Percentiles rank a stretch among this genome's conserved stretches.
Evolutionary conservation across 306 rosid species (phyloP).

Genomic region (Vigna nakashimae): DNA sequence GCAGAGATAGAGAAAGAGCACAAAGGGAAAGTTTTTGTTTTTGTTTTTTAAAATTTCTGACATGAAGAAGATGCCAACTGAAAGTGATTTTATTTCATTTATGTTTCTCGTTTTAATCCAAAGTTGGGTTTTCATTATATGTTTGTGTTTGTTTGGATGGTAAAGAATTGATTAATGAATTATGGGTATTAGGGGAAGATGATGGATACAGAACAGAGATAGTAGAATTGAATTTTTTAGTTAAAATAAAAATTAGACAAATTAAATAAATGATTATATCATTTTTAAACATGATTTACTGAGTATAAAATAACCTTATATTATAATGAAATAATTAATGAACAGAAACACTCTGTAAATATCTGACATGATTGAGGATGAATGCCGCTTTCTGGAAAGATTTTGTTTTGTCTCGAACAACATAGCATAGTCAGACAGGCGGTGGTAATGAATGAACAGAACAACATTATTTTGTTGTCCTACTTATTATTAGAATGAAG

Average conservation of each 20-base stretch:
- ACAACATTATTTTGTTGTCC: not conserved
- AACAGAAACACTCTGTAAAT: not conserved
- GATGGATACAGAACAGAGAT: too few relatives aligned
- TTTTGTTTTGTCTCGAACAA: not conserved
- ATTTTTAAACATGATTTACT: too few relatives aligned
- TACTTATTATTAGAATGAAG: not conserved
- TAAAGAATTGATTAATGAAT: too few relatives aligned
- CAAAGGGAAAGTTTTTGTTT: not conserved
- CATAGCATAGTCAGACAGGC: slow-evolving; percentile 4
- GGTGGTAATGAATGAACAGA: slow-evolving; percentile 16
- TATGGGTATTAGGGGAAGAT: too few relatives aligned
- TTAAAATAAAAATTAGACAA: too few relatives aligned
- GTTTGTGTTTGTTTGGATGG: too few relatives aligned
- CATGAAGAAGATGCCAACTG: slow-evolving; percentile 33
- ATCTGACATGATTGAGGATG: not conserved
- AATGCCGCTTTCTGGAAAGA: not conserved
- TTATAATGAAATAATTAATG: not conserved
- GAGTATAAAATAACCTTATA: too few relatives aligned
- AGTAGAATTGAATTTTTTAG: too few relatives aligned
- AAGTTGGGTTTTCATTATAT: too few relatives aligned
- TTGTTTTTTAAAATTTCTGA: not conserved
- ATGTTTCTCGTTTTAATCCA: not conserved
- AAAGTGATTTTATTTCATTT: not conserved
- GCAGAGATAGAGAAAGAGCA: not conserved
- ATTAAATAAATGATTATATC: too few relatives aligned